phyloP scores from a whole-genome alignment of 2,329 filamentous ascomycete species.

The Colletotrichum aenigma region DNA sequence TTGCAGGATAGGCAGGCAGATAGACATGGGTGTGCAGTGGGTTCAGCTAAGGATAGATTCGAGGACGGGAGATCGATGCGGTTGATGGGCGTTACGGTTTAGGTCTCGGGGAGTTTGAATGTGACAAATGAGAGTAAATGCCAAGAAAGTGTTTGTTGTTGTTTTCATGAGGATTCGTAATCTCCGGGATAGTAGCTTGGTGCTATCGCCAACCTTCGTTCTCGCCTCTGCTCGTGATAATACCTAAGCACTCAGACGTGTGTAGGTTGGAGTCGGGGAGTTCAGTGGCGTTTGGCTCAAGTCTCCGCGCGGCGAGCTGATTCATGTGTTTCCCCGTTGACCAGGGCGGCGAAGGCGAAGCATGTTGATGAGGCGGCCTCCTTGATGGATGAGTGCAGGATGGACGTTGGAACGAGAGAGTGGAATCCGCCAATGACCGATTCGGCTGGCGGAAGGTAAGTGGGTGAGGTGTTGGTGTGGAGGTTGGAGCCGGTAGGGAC shows the following conservation, averaged over 20 bases:
- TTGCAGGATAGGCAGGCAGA: background rate
- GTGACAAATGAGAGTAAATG: background rate
- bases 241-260: background rate
- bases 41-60: background rate
- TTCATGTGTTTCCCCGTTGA: background rate
- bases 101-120: background rate
- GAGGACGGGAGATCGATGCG: background rate
- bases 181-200: background rate
- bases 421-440: background rate
- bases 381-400: background rate
- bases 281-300: background rate
- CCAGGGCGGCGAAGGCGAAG: background rate
- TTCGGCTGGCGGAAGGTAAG: background rate
- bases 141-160: slow-evolving; percentile 1
- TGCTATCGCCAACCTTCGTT: background rate
- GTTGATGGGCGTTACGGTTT: background rate
- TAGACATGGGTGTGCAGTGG: background rate
- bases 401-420: background rate
- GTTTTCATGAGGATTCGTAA: background rate
- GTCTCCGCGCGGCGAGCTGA: background rate
- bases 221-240: background rate
- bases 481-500: background rate
- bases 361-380: background rate
- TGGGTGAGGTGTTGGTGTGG: background rate
- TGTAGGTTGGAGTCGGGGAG: background rate